phyloP scores from a whole-genome alignment of 208 protist genomes.

The Acanthamoeba castellanii region DNA sequence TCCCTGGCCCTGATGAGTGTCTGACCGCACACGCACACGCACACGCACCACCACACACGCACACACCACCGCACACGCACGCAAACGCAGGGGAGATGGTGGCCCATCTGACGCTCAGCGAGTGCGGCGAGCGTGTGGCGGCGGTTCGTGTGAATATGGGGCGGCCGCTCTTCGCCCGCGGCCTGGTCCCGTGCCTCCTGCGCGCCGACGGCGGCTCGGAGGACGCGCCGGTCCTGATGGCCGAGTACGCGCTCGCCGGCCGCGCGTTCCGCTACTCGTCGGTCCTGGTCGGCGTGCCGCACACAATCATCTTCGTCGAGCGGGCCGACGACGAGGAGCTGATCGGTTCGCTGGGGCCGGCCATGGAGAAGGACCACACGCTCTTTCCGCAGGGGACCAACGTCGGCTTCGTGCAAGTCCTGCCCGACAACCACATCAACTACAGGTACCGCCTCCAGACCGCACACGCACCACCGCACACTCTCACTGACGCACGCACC shows the following conservation, averaged over 20 bases:
- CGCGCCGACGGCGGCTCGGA: background rate
- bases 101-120: background rate
- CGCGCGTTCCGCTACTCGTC: background rate
- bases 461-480: no score
- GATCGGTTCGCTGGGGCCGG: background rate
- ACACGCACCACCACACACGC: no score
- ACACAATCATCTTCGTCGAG: constrained; percentile 7
- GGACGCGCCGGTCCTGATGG: background rate
- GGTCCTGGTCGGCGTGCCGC: background rate
- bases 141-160: constrained; percentile 40
- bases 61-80: background rate
- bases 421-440: background rate
- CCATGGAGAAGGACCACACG: background rate
- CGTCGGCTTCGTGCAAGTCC: constrained; percentile 50
- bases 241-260: background rate
- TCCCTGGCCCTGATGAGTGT: background rate
- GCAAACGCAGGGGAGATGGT: background rate
- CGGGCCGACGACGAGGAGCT: background rate
- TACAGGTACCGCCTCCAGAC: background rate
- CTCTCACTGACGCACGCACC: background rate
- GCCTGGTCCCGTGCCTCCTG: background rate
- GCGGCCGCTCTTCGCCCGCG: background rate
- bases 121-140: background rate
- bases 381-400: constrained; percentile 1
- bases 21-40: no score